A percentile compares a stretch with the other conserved stretches of the same genome.
phyloP scores from a whole-genome alignment of 805 yeast genomes.

The Saturnispora diversa region DNA sequence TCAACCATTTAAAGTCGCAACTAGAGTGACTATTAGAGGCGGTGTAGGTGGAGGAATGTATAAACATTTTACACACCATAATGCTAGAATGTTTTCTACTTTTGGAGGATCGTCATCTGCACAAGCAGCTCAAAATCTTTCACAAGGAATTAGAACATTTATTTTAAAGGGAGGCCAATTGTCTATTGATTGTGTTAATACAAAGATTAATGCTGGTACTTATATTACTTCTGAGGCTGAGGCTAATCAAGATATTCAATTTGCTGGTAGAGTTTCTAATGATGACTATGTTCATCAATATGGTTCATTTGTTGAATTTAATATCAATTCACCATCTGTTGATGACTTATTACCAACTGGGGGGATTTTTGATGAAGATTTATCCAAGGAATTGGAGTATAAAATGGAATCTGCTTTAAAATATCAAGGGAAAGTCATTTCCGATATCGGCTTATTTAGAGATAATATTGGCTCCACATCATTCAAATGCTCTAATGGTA shows the following conservation, averaged over 20 bases:
- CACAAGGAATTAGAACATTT: constrained; percentile 38
- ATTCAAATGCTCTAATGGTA: constrained; percentile 33
- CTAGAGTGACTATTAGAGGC: constrained; percentile 15
- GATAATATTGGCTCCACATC: constrained; percentile 32
- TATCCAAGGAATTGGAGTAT: constrained; percentile 10
- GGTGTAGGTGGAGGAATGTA: constrained; percentile 27
- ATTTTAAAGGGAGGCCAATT: constrained; percentile 29
- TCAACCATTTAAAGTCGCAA: constrained; percentile 24
- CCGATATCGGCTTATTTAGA: constrained; percentile 20
- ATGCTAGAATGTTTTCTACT: constrained; percentile 33
- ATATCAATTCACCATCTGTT: constrained; percentile 27
- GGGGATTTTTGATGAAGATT: constrained; percentile 22
- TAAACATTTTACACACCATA: constrained; percentile 30
- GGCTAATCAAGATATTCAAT: constrained; percentile 27
- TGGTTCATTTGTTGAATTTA: constrained; percentile 57
- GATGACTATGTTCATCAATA: constrained; percentile 17
- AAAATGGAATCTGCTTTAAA: constrained; percentile 14
- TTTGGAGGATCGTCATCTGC: constrained; percentile 35
- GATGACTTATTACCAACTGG: constrained; percentile 17
- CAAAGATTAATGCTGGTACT: constrained; percentile 16
- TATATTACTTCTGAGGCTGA: constrained; percentile 20
- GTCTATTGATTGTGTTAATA: constrained; percentile 16
- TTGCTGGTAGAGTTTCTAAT: constrained; percentile 31
- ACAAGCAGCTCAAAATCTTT: constrained; percentile 53
- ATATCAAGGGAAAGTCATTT: constrained; percentile 16